These are phyloP conservation scores for Cutaneotrichosporon curvatum DNA, from an alignment of 1,284 basidiomycete genomes.

Conservation along the genomic window DNA sequence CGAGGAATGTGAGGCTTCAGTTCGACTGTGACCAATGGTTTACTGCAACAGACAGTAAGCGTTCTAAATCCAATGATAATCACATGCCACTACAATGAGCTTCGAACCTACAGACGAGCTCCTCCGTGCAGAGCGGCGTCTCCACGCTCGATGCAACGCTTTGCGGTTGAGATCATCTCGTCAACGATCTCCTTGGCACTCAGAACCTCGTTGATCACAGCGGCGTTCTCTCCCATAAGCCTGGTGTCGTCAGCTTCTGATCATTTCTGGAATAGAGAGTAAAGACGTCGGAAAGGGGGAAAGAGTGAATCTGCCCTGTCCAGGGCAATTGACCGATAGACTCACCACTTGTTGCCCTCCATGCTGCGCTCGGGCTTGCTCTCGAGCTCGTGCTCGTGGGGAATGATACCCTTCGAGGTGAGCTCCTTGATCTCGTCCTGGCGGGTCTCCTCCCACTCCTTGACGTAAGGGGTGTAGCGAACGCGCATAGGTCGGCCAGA, in stretches of 20 bases:
- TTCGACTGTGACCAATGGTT: too few species aligned
- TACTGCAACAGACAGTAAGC: too few species aligned
- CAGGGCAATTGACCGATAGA: neutral
- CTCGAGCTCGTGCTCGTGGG: slow-evolving; percentile 62
- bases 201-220: slow-evolving; percentile 66
- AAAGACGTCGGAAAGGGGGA: too few species aligned
- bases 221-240: slow-evolving; percentile 71
- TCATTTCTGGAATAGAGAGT: too few species aligned
- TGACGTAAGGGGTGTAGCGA: slow-evolving; percentile 67
- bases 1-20: too few species aligned
- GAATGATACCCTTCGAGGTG: slow-evolving; percentile 67
- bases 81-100: too few species aligned
- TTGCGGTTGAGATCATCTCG: slow-evolving; percentile 53
- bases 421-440: slow-evolving; percentile 53
- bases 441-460: slow-evolving; percentile 54
- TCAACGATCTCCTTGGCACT: slow-evolving; percentile 76
- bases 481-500: slow-evolving; percentile 81
- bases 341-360: slow-evolving; percentile 52
- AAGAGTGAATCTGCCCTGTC: too few species aligned
- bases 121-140: too few species aligned
- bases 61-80: too few species aligned
- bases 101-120: too few species aligned
- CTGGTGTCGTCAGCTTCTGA: slow-evolving; percentile 25
- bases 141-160: slow-evolving; percentile 23
- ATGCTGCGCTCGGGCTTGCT: slow-evolving; percentile 67